phyloP scores from a whole-genome alignment of 345 rosid species.

The Garcia nutans region DNA sequence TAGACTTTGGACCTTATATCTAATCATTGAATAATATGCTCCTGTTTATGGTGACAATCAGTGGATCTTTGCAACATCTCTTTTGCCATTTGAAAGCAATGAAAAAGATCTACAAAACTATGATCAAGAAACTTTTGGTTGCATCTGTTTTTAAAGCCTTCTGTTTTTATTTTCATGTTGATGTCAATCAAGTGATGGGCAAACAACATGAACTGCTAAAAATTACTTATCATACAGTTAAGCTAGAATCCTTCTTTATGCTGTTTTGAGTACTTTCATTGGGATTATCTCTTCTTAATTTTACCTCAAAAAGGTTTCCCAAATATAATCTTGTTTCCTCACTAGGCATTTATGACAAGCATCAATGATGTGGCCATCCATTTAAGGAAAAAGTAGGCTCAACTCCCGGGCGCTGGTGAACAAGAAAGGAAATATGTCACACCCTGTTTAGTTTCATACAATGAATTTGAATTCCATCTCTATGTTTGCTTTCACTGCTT shows the following conservation, averaged over 20 bases:
- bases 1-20: background rate
- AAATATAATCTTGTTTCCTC: background rate
- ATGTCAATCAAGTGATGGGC: background rate
- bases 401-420: background rate
- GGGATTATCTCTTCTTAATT: background rate
- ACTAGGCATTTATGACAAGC: background rate
- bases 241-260: background rate
- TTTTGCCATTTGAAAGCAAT: background rate
- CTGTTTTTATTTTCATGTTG: background rate
- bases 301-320: background rate
- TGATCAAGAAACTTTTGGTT: background rate
- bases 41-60: background rate
- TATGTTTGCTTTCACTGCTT: background rate
- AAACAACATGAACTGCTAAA: no score
- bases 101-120: background rate
- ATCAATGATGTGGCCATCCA: background rate
- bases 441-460: no score
- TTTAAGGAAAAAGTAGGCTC: background rate
- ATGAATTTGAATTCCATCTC: background rate
- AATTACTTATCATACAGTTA: background rate
- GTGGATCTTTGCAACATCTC: background rate
- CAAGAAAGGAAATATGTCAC: background rate
- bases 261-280: background rate
- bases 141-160: background rate
- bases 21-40: background rate